Evolutionary conservation across 2,329 filamentous ascomycete genomes (phyloP).

Genomic region (Phyllosticta paracitricarpa): DNA sequence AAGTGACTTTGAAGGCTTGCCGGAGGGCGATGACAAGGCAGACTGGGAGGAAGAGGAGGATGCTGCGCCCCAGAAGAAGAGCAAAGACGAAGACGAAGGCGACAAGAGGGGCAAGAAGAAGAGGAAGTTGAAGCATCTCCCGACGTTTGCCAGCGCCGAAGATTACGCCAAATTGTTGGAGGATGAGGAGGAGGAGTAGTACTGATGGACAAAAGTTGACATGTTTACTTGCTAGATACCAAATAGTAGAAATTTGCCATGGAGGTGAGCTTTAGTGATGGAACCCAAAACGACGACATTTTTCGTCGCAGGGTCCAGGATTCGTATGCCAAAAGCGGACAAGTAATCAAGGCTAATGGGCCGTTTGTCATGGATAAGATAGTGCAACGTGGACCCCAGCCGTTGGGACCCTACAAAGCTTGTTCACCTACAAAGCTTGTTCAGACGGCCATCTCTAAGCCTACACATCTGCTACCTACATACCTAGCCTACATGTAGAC

Average conservation of each 20-base stretch:
- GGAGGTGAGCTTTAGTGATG: background rate
- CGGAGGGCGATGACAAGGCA: conserved; percentile 32
- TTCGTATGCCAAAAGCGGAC: background rate
- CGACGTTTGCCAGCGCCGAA: conserved; percentile 85
- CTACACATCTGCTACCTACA: background rate
- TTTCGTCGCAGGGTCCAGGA: background rate
- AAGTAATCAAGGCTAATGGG: background rate
- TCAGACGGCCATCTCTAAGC: background rate
- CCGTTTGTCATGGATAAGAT: background rate
- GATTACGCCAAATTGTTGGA: conserved; percentile 84
- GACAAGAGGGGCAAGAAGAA: conserved; percentile 48
- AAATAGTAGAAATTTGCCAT: background rate
- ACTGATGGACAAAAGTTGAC: background rate
- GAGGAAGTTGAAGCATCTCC: conserved; percentile 79
- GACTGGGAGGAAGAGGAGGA: conserved; percentile 36
- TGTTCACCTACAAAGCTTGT: background rate
- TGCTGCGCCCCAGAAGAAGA: conserved; percentile 25
- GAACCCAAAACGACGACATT: background rate
- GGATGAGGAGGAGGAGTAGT: conserved; percentile 49
- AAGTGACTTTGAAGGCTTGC: conserved; percentile 35
- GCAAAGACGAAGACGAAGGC: conserved; percentile 23
- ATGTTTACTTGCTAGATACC: background rate
- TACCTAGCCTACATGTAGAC: background rate
- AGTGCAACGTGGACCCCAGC: background rate
- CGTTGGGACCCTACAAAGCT: background rate